Percentiles rank a stretch among this genome's conserved stretches.
Evolutionary conservation across 1,284 basidiomycete genomes (phyloP).

Genomic region (Pascua guehoae): DNA sequence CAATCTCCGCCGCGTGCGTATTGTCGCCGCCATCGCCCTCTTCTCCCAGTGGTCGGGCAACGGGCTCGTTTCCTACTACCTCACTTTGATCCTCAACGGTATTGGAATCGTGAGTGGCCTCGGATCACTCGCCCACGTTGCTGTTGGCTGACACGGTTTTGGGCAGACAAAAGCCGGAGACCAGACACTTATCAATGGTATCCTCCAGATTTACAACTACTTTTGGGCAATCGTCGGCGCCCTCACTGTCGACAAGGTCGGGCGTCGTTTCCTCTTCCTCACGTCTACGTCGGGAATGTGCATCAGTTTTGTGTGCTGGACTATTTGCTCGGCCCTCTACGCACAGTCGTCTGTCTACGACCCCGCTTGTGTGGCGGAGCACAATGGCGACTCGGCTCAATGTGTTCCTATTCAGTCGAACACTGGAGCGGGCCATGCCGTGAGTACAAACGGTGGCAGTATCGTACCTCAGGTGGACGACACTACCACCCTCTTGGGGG

Average conservation of each 20-base stretch:
- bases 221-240: constrained; percentile 28
- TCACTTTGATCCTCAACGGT: constrained; percentile 64
- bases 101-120: constrained; percentile 57
- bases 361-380: background rate
- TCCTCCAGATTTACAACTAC: constrained; percentile 20
- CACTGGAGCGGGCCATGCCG: constrained; percentile 1
- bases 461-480: no score
- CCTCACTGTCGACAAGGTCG: constrained; percentile 39
- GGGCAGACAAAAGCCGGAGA: constrained; percentile 54
- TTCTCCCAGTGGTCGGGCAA: constrained; percentile 41
- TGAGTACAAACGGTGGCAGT: constrained; percentile 5
- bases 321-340: constrained; percentile 63
- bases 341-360: constrained; percentile 18
- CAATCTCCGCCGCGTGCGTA: constrained; percentile 27
- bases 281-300: constrained; percentile 33
- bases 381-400: constrained; percentile 58
- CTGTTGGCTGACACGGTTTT: no score
- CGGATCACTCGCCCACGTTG: no score
- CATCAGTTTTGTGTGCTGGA: constrained; percentile 62
- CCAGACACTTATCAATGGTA: constrained; percentile 63
- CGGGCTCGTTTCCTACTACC: constrained; percentile 54
- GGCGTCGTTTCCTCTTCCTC: constrained; percentile 30
- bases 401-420: constrained; percentile 14
- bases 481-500: no score
- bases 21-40: constrained; percentile 36